Evolutionary conservation across 148 eudicot species (phyloP).

Genomic region (Camellia japonica): DNA sequence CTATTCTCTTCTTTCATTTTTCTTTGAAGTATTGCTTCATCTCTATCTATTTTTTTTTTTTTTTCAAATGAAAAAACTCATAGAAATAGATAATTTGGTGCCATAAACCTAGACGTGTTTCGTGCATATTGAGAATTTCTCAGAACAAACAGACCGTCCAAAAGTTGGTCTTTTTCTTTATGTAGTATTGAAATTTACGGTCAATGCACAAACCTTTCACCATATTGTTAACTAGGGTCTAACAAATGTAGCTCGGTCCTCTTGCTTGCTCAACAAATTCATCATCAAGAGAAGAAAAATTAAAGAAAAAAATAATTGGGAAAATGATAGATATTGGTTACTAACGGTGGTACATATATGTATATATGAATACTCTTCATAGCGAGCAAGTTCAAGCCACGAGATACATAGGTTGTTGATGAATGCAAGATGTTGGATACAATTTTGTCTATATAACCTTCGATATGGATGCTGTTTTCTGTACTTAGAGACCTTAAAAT

Average conservation of each 20-base stretch:
- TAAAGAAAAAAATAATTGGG: background rate
- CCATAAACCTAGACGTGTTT: background rate
- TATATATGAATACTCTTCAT: background rate
- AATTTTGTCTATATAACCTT: background rate
- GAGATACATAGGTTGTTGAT: background rate
- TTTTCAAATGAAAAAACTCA: background rate
- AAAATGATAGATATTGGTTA: background rate
- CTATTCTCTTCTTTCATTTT: background rate
- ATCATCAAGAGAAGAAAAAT: background rate
- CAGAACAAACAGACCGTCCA: background rate
- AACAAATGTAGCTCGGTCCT: too few relatives aligned
- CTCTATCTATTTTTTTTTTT: background rate
- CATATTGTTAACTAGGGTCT: too few relatives aligned
- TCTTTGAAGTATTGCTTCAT: too few relatives aligned
- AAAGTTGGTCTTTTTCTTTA: conserved; percentile 6
- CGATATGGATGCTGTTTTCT: background rate
- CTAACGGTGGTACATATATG: background rate
- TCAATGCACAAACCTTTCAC: background rate
- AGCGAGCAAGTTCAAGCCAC: background rate
- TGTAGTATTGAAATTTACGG: background rate
- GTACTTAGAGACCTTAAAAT: background rate
- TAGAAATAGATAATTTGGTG: background rate
- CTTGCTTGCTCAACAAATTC: too few relatives aligned
- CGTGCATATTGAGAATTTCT: background rate
- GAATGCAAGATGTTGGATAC: background rate